phyloP scores from a whole-genome alignment of 2,329 filamentous ascomycete genomes.

The Nigrospora oryzae region DNA sequence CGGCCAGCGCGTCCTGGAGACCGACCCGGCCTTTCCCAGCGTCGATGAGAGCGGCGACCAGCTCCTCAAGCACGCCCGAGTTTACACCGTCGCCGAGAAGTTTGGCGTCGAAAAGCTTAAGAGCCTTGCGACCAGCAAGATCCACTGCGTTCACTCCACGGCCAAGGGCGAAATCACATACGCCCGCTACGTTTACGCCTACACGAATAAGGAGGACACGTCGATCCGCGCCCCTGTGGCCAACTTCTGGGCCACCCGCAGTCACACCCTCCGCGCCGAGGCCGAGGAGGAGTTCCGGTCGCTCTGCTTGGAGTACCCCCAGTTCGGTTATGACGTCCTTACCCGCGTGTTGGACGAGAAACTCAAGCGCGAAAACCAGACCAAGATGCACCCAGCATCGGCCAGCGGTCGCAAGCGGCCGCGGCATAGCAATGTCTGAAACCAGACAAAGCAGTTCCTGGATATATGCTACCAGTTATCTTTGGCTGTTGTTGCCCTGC shows the following conservation, averaged over 20 bases:
- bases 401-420: conserved; percentile 48
- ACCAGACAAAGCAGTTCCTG: not conserved
- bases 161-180: conserved; percentile 87
- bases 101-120: conserved; percentile 62
- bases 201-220: conserved; percentile 60
- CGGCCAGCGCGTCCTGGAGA: conserved; percentile 59
- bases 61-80: conserved; percentile 78
- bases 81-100: conserved; percentile 83
- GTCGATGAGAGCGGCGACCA: conserved; percentile 74
- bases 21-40: conserved; percentile 53
- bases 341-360: conserved; percentile 59
- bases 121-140: conserved; percentile 75
- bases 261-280: conserved; percentile 74
- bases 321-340: conserved; percentile 89
- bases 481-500: too few species aligned
- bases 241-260: conserved; percentile 81
- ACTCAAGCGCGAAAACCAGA: conserved; percentile 53
- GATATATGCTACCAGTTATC: not conserved
- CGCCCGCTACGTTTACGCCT: conserved; percentile 80
- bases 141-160: conserved; percentile 82
- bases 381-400: conserved; percentile 45
- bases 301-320: conserved; percentile 81
- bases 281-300: conserved; percentile 77
- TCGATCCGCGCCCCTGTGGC: conserved; percentile 75
- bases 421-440: conserved; percentile 37